A percentile compares a stretch with the other conserved stretches of the same genome.
Evolutionary conservation across 768 basidiomycete species (phyloP).

Genomic region (Boletus rubescentipes): DNA sequence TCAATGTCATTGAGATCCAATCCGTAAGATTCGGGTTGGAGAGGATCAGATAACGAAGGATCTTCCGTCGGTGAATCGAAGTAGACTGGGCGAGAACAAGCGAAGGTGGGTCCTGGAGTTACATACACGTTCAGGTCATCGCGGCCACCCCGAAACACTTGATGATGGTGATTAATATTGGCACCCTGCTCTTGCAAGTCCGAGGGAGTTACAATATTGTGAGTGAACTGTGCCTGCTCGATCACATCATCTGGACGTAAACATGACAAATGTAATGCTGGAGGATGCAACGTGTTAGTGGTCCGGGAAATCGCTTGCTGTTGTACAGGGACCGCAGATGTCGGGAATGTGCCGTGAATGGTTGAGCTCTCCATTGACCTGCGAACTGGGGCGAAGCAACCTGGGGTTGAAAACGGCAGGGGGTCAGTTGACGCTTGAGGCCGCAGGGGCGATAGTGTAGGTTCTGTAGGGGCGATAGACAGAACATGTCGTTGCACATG

Average conservation of each 20-base stretch:
- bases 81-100: conserved; percentile 38
- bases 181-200: conserved; percentile 10
- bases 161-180: conserved; percentile 1
- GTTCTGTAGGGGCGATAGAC: neutral
- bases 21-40: conserved; percentile 36
- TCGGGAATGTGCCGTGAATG: neutral
- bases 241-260: conserved; percentile 21
- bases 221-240: neutral
- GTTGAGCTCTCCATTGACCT: neutral
- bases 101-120: conserved; percentile 49
- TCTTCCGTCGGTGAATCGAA: conserved; percentile 56
- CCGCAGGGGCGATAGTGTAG: neutral
- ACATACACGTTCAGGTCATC: conserved; percentile 32
- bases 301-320: conserved; percentile 10
- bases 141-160: neutral
- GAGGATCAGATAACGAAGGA: conserved; percentile 40
- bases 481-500: neutral
- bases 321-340: neutral
- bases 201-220: conserved; percentile 10
- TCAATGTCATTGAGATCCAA: conserved; percentile 44
- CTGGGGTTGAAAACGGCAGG: conserved; percentile 28
- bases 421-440: neutral
- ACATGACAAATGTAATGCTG: conserved; percentile 4
- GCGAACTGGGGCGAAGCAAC: conserved; percentile 16
- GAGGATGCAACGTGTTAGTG: conserved; percentile 9